Evolutionary conservation across 352 stramenopile species (phyloP).

Genomic region (Globisporangium polare): DNA sequence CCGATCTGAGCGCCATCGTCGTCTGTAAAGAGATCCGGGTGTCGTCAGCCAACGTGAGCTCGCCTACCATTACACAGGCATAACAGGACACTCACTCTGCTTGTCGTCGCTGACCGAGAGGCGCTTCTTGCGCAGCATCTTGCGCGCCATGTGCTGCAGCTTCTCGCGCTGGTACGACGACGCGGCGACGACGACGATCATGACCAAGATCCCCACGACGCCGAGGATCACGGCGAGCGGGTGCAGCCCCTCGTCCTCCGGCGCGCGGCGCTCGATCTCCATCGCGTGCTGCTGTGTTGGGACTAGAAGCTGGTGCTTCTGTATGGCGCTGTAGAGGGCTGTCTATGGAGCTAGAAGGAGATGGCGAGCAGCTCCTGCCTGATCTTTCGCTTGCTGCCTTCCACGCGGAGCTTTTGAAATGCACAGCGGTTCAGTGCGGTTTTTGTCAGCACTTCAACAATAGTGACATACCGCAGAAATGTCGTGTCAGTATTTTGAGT

Average conservation of each 20-base stretch:
- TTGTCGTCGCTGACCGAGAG: conserved; percentile 40
- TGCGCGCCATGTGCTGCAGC: conserved; percentile 76
- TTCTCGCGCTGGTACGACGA: conserved; percentile 79
- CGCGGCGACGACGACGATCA: conserved; percentile 64
- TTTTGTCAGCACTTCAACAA: neutral
- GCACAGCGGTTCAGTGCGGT: neutral
- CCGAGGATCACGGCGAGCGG: conserved; percentile 63
- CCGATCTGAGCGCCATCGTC: conserved; percentile 27
- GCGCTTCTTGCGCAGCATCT: conserved; percentile 69
- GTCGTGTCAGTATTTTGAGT: neutral
- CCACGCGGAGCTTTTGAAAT: conserved; percentile 11
- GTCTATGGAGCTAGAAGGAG: neutral
- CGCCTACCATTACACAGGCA: neutral
- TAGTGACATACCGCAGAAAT: neutral
- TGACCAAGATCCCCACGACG: conserved; percentile 47
- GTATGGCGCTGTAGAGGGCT: neutral
- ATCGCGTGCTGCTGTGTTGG: conserved; percentile 6
- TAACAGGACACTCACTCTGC: conserved; percentile 22
- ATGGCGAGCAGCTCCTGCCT: neutral
- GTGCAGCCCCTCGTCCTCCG: conserved; percentile 35
- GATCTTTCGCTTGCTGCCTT: neutral
- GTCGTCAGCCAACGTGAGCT: neutral
- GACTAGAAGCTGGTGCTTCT: neutral
- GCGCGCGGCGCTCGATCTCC: conserved; percentile 15
- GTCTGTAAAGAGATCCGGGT: conserved; percentile 13